A percentile compares a stretch with the other conserved stretches of the same genome.
Evolutionary conservation across 2,329 filamentous ascomycete genomes (phyloP).

Genomic region (Trichoderma semiorbis): DNA sequence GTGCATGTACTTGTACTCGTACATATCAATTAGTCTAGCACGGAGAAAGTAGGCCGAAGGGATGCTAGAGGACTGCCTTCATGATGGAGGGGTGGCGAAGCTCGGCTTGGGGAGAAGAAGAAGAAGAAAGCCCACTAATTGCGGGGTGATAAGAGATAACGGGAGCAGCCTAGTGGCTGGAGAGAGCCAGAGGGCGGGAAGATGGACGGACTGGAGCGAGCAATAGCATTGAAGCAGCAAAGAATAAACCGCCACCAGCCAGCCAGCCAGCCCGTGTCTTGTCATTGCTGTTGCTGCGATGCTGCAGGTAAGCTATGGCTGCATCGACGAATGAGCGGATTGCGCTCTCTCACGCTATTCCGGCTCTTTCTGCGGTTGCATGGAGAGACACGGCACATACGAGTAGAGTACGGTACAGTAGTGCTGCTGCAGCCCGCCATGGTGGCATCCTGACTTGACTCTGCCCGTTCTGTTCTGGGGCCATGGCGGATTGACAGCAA

Average conservation of each 20-base stretch:
- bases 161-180: constrained; percentile 14
- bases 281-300: neutral
- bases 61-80: neutral
- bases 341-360: neutral
- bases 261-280: neutral
- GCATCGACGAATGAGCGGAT: neutral
- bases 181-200: neutral
- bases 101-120: neutral
- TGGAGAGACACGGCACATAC: neutral
- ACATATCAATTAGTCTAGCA: neutral
- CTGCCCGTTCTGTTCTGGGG: neutral
- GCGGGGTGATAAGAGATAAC: constrained; percentile 22
- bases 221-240: neutral
- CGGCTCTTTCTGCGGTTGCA: neutral
- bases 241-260: neutral
- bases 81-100: constrained; percentile 10
- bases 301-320: neutral
- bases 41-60: neutral
- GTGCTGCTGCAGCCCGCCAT: neutral
- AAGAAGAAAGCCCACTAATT: constrained; percentile 14
- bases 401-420: neutral
- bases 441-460: neutral
- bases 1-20: neutral
- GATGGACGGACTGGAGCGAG: neutral
- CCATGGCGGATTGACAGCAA: constrained; percentile 13